Evolutionary conservation across 148 eudicot species (phyloP).

Genomic region (Rhododendron griersonianum): DNA sequence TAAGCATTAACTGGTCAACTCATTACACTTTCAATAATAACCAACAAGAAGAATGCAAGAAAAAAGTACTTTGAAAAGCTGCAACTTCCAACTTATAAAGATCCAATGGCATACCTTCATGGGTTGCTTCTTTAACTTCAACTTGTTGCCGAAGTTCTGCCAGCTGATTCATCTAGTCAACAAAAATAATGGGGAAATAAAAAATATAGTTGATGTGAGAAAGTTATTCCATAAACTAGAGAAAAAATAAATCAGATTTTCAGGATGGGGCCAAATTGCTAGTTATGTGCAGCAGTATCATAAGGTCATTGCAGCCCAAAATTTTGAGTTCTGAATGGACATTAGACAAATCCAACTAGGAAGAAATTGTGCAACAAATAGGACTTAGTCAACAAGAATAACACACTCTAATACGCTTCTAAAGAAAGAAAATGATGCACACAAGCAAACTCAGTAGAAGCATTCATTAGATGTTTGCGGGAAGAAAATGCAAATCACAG

Average conservation of each 20-base stretch:
- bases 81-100: neutral
- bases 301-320: neutral
- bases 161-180: conserved; percentile 58
- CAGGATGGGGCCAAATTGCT: neutral
- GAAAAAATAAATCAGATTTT: neutral
- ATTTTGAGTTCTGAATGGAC: neutral
- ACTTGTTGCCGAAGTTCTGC: conserved; percentile 68
- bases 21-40: neutral
- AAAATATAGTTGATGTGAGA: conserved; percentile 2
- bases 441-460: neutral
- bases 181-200: neutral
- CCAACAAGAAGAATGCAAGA: neutral
- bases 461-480: neutral
- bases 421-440: neutral
- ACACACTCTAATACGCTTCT: neutral
- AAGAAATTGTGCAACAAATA: neutral
- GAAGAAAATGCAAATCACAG: neutral
- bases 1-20: neutral
- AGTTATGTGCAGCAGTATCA: neutral
- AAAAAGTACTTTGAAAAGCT: neutral
- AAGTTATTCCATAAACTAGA: neutral
- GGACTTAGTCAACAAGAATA: neutral
- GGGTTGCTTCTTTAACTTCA: conserved; percentile 61
- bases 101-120: conserved; percentile 55
- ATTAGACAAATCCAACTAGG: neutral